Base-by-base conservation (phyloP, 176 grass and related monocot species). In the Rhynchospora pubera region DNA sequence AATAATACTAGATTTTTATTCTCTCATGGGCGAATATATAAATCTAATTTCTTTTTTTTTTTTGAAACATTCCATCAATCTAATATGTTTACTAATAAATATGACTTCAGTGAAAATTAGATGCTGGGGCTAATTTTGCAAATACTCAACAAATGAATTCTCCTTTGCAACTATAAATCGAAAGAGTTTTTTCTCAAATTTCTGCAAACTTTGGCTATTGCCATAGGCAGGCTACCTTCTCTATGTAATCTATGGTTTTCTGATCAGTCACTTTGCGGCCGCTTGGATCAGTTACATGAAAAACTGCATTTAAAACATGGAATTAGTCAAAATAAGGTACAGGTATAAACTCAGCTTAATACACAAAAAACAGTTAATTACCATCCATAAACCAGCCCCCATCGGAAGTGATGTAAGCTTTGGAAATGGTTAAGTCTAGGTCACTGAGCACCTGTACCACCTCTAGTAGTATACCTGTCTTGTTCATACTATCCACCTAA, bases 311-410 rank as follows among this genome's bases (percentile, higher is more conserved):
- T 76, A 52, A 76, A 74, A 56, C 34, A 58, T 63, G 30, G 58
- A 43, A 77, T 72, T 78, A 39, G 43, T 39, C 0, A 39, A 39
- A 39, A 50, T 62, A 50, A 67, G 22, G 39, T 81, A 81, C 21
- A 70, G 70, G 18, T 47, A 50, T 1, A 59, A 44, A 67, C 62
- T 23, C 16, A 19, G 9, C n/a, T 42, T 28, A 16, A 12, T 30
- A 62, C 21, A 39, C 26, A 14, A 64, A 23, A 10, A 23, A 45
- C 7, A 76, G 11, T 16, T 55, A 30, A 55, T 83, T 91, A 99
- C 96, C 96, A 58, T 99, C 96, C 96, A 99, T 99, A 88, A 94
- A 94, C 96, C 96, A 99, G 78, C 90, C 93, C 12, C 96, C 96
- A 77, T 99, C 96, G 1, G 96, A 99, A 76, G 92, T 95, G 28